Base-by-base conservation (phyloP, 2,329 filamentous ascomycete species). In the Pseudocercospora fuligena region DNA sequence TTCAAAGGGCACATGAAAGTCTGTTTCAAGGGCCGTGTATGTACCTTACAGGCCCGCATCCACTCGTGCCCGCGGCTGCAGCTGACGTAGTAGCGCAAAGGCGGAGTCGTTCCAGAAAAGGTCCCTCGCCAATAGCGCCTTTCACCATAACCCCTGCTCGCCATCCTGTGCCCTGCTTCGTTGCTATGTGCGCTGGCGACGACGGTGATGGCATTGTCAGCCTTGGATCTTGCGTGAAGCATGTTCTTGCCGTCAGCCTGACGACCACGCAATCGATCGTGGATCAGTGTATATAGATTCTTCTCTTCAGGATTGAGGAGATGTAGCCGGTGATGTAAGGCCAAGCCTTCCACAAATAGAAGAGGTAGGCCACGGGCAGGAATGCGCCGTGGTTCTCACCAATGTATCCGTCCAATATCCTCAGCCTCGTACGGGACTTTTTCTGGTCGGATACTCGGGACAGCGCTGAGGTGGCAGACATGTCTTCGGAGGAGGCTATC, bases 401-500 rank as follows among this genome's bases (percentile, higher is more conserved):
- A 29, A 54, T 31, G 25, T n/a, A 54, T 29, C 51, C 51, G 23
- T n/a, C 25, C 25, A 25, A 62, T 54, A 54, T 61, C 59, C 49
- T 66, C 46, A 56, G 59, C 46, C 54, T 68, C 66, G 59, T 70
- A 61, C 61, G 47, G 68, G 56, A 60, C 56, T 21, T 62, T 36
- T 56, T 66, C 60, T 62, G 60, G 46, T 27, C 66, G 56, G 43
- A 16, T 46, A 40, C 62, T 53, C 12, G 54, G 57, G 23, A 43
- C 25, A 19, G 14, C 31, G 57, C 36, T 33, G 57, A 29, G 29
- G 47, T 23, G 36, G 51, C 33, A 43, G 49, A 65, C 19, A 64
- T 57, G 12, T 49, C 47, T 21, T 57, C 61, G 21, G 60, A 63
- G 16, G 60, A 63, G 53, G 57, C 80, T 21, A 90, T 91, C 75